A percentile compares a stretch with the other conserved stretches of the same genome.
Evolutionary conservation across 768 basidiomycete species (phyloP).

Genomic region (Goffeauzyma gilvescens): DNA sequence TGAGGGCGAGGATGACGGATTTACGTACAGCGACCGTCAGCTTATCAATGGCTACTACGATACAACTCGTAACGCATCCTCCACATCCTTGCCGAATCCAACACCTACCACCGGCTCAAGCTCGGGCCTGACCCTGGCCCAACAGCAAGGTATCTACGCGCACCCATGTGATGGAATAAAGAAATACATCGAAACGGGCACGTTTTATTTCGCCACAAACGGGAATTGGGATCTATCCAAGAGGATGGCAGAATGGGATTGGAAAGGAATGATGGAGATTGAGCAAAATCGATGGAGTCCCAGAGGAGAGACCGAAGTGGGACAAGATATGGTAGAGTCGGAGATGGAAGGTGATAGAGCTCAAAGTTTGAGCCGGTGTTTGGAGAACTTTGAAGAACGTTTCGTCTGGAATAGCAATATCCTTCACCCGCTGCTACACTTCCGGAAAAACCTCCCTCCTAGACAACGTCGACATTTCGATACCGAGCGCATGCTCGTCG

Average conservation of each 20-base stretch:
- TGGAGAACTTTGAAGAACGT: too few species aligned
- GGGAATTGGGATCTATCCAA: constrained; percentile 79
- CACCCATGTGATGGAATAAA: constrained; percentile 78
- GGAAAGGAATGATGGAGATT: constrained; percentile 38
- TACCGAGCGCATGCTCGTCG: constrained; percentile 40
- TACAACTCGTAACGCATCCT: too few species aligned
- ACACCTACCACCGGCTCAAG: constrained; percentile 1
- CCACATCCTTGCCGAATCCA: too few species aligned
- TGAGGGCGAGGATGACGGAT: too few species aligned
- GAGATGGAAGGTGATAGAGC: too few species aligned
- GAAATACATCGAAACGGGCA: constrained; percentile 76
- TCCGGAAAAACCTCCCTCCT: constrained; percentile 56
- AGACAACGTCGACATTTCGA: constrained; percentile 58
- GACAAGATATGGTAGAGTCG: too few species aligned
- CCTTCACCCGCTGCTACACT: constrained; percentile 66
- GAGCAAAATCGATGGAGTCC: too few species aligned
- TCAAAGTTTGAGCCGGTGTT: too few species aligned
- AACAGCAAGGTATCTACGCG: constrained; percentile 42
- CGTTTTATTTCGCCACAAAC: constrained; percentile 77
- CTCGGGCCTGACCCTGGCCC: constrained; percentile 25
- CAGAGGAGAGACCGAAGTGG: too few species aligned
- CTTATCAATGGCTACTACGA: constrained; percentile 2
- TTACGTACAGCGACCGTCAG: constrained; percentile 36
- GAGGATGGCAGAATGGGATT: constrained; percentile 51
- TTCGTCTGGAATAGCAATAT: constrained; percentile 95